Base-by-base conservation (phyloP, 1,284 basidiomycete genomes). In the Neonothopanus nambi region DNA sequence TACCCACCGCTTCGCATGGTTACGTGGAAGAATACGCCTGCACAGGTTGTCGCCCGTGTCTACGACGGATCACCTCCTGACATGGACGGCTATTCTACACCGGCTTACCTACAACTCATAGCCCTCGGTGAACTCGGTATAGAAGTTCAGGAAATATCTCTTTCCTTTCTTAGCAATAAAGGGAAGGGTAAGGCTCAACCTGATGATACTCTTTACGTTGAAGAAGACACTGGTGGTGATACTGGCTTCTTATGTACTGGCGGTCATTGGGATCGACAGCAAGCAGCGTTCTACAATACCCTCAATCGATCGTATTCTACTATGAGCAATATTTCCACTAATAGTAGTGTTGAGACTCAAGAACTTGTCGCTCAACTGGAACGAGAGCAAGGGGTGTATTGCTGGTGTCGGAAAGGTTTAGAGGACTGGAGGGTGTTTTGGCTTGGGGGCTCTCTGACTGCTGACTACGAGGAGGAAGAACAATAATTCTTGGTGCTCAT, bases 371-470 rank as follows among this genome's bases (percentile, higher is more conserved):
- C 69, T 30, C 68, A 69, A 59, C 62, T 82, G 61, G 75, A 74
- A 58, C 69, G 67, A 17, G 80, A 84, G 52, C 75, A 84, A 54
- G 89, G 89, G 7, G 67, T 87, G 8, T 91, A 91, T 63, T 88
- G 78, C 0, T 90, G 87, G 86, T 77, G 82, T 67, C 70, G 81
- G 57, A 88, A 84, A 63, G 88, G 83, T 12, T 55, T 74, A 4
- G 79, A 82, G 53, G 89, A 91, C 63, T 91, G 83, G 78, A 72
- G 89, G 23, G 78, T 91, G 13, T 82, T 91, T 63, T 91, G 89
- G 89, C 68, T 91, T 6, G 89, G 89, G 0, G 88, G 87, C 4
- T 65, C 66, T 42, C 69, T 71, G 1, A 67, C 67, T 33, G 68
- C 65, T 28, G 61, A 71, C 37, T 67, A 68, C 38, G 59, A 59